These are phyloP conservation scores for Neurospora hispaniola DNA, from an alignment of 495 filamentous ascomycete species.

Conservation along the genomic window DNA sequence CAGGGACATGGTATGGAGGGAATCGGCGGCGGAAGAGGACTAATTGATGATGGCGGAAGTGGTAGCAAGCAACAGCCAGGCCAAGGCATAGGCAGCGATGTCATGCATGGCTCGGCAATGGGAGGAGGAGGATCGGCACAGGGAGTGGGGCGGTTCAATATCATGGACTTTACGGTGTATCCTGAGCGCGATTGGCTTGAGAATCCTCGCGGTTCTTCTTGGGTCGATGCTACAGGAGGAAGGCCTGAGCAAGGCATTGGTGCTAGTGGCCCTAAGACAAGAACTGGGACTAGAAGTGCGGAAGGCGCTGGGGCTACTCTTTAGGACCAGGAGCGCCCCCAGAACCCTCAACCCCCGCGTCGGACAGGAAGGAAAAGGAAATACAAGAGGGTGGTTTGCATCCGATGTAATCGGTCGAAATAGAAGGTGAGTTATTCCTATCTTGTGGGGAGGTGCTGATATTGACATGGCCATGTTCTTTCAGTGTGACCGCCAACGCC, in stretches of 20 bases:
- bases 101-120: conserved; percentile 1
- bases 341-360: too few relatives aligned
- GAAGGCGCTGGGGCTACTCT: background rate
- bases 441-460: too few relatives aligned
- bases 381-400: too few relatives aligned
- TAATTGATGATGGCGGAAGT: background rate
- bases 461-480: too few relatives aligned
- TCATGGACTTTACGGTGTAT: conserved; percentile 57
- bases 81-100: background rate
- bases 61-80: background rate
- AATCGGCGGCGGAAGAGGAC: background rate
- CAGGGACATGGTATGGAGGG: conserved; percentile 4
- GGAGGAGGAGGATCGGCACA: conserved; percentile 8
- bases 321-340: background rate
- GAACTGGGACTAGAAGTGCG: background rate
- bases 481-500: too few relatives aligned
- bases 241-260: background rate
- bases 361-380: too few relatives aligned
- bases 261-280: background rate
- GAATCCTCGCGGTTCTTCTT: background rate
- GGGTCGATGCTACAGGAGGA: background rate
- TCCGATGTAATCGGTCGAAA: too few relatives aligned
- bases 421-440: too few relatives aligned
- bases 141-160: conserved; percentile 44
- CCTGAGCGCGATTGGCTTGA: conserved; percentile 51